Base-by-base conservation (phyloP, 163 green algal genomes). In the Volvox carteri region DNA sequence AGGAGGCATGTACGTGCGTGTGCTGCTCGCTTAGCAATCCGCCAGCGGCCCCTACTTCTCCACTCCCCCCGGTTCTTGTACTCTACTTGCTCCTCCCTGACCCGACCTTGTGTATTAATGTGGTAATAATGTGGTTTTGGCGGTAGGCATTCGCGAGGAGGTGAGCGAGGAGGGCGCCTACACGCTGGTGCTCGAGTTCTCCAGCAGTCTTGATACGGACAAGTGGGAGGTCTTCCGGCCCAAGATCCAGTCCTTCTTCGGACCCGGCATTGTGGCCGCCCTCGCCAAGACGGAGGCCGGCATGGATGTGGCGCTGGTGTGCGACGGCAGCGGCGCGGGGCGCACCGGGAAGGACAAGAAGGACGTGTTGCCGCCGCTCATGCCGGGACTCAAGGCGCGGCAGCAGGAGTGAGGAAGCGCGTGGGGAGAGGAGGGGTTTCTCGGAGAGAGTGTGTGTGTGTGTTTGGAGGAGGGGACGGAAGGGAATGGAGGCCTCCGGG, bases 201-300 rank as follows among this genome's bases (percentile, higher is more conserved):
- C 95, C 68, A 94, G 79, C 65, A 94, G 92, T 87, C 90, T 98
- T 93, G 94, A 93, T 11, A 14, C 92, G 41, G 92, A 96, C 41
- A 92, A 95, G 89, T 98, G 97, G 89, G 56, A 93, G 56, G 88
- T 92, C 52, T 88, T 95, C 58, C 90, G 95, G 87, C 91, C 92
- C 74, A 99, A 99, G 92, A 96, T 99, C 78, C 91, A 98, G 90
- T 95, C 86, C 8, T 99, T 99, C 92, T 99, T 99, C 78, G 98
- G 98, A 6, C 98, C 98, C 58, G 97, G 96, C 68, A 95, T 99
- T 37, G 90, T 92, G 21, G 95, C 95, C 2, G 16, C 0, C 46
- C 18, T 84, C 14, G 33, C 28, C 39, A 76, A 75, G 52, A 79
- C 67, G 35, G 67, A 37, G 1, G 33, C 4, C 3, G 78, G 89